These are phyloP conservation scores for Lentinula aciculospora DNA, from an alignment of 768 basidiomycete genomes.

Conservation along the genomic window DNA sequence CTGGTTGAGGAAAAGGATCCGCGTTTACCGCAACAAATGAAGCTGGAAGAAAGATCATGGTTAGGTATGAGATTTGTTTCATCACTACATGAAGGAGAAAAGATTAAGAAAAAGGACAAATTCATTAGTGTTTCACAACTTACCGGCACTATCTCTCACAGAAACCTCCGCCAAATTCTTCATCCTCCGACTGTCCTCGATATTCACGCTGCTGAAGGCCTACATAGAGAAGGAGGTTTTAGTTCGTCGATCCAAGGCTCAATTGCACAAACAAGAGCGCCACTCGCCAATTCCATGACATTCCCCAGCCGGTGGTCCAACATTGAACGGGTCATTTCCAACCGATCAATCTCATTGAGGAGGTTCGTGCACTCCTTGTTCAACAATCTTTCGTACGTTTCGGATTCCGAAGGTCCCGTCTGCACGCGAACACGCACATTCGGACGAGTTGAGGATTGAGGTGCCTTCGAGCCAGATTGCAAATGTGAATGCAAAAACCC, in stretches of 20 bases:
- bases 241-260: not conserved
- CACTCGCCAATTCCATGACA: conserved; percentile 40
- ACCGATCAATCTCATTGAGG: conserved; percentile 41
- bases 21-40: conserved; percentile 38
- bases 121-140: not conserved
- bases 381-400: conserved; percentile 19
- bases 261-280: not conserved
- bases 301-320: conserved; percentile 42
- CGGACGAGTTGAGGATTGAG: not conserved
- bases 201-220: conserved; percentile 44
- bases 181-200: conserved; percentile 41
- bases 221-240: conserved; percentile 9
- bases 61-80: conserved; percentile 52
- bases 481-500: not conserved
- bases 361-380: conserved; percentile 41
- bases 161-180: conserved; percentile 33
- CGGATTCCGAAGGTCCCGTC: conserved; percentile 6
- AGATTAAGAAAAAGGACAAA: not conserved
- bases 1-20: not conserved
- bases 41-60: conserved; percentile 58
- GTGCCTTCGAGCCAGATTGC: not conserved
- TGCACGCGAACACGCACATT: not conserved
- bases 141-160: conserved; percentile 36
- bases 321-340: conserved; percentile 35
- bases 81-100: conserved; percentile 24